phyloP scores from a whole-genome alignment of 2,329 filamentous ascomycete species.

The Chaetomium sp. region DNA sequence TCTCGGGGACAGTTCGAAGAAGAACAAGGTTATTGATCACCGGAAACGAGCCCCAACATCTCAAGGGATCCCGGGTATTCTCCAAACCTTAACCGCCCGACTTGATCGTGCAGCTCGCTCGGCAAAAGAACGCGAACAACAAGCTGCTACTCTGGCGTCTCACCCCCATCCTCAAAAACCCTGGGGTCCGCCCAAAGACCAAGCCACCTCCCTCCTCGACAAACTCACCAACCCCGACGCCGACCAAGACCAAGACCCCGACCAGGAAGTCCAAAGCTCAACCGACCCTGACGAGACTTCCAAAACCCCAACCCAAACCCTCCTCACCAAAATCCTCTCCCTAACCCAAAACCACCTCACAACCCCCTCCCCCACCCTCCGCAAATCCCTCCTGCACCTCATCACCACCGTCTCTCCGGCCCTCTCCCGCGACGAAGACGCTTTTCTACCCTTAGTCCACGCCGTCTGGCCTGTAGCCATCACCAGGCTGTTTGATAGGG shows the following conservation, averaged over 20 bases:
- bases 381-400: conserved; percentile 70
- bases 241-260: conserved; percentile 30
- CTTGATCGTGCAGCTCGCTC: conserved; percentile 38
- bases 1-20: conserved; percentile 37
- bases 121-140: conserved; percentile 23
- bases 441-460: conserved; percentile 84
- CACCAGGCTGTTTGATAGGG: conserved; percentile 57
- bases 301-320: conserved; percentile 71
- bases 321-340: conserved; percentile 73
- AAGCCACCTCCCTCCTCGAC: conserved; percentile 11
- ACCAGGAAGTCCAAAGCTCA: conserved; percentile 16
- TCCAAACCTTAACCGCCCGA: conserved; percentile 58
- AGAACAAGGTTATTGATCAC: conserved; percentile 34
- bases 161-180: conserved; percentile 31
- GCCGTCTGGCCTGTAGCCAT: conserved; percentile 81
- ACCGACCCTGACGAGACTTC: conserved; percentile 31
- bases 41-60: conserved; percentile 33
- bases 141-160: conserved; percentile 20
- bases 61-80: conserved; percentile 39
- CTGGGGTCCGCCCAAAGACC: conserved; percentile 27
- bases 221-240: conserved; percentile 25
- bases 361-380: conserved; percentile 71
- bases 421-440: conserved; percentile 69
- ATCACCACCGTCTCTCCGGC: conserved; percentile 65
- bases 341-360: conserved; percentile 89